A percentile compares a stretch with the other conserved stretches of the same genome.
Conservation (phyloP, 495 filamentous ascomycete genomes). For the Geoglossum glabrum region DNA sequence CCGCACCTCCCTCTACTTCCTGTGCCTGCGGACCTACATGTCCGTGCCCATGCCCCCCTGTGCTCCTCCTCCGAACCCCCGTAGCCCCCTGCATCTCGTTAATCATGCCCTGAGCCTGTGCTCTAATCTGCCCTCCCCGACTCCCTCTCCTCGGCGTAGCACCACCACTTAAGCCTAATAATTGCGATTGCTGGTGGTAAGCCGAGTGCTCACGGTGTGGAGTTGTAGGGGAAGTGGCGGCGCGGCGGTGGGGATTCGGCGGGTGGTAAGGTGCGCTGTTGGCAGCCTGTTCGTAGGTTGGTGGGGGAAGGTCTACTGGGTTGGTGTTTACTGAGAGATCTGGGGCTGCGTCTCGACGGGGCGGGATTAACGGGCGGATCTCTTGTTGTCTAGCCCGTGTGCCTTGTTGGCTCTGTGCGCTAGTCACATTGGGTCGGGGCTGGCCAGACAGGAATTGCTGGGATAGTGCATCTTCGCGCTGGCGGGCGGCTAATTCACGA, state of each 20-base stretch:
- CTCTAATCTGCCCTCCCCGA: not conserved
- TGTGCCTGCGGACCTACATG: not conserved
- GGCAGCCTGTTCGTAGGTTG: constrained; percentile 44
- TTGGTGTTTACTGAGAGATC: not conserved
- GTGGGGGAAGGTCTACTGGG: constrained; percentile 30
- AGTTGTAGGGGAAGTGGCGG: not conserved
- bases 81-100: not conserved
- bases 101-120: not conserved
- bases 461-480: constrained; percentile 3
- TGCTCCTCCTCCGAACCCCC: not conserved
- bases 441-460: constrained; percentile 3
- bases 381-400: not conserved
- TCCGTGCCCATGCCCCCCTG: too few relatives aligned
- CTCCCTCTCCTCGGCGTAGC: not conserved
- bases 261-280: constrained; percentile 2
- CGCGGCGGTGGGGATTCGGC: not conserved
- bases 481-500: constrained; percentile 15
- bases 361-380: not conserved
- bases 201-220: not conserved
- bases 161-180: too few relatives aligned
- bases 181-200: not conserved
- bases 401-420: not conserved
- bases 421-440: not conserved
- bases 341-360: not conserved
- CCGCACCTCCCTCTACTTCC: not conserved